phyloP scores from a whole-genome alignment of 179 eudicot species.

The Nepenthes alata region DNA sequence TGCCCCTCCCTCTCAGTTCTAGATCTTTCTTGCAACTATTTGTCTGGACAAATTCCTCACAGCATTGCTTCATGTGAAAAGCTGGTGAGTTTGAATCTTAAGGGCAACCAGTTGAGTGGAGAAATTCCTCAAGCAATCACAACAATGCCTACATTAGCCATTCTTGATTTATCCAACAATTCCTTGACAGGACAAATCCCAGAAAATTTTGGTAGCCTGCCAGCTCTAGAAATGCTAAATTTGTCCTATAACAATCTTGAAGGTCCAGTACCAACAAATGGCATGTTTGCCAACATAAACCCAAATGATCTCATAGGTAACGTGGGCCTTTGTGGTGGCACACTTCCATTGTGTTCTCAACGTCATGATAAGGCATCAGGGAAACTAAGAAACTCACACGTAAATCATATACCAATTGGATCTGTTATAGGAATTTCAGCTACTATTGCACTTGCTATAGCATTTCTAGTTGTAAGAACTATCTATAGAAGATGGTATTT shows the following conservation, averaged over 20 bases:
- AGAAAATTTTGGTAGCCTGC: conserved; percentile 49
- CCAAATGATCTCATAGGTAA: conserved; percentile 66
- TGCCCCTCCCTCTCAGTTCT: conserved; percentile 57
- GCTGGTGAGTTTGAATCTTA: conserved; percentile 51
- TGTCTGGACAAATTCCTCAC: conserved; percentile 50
- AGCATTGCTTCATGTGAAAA: conserved; percentile 67
- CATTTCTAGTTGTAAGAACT: conserved; percentile 25
- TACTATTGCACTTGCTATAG: conserved; percentile 26
- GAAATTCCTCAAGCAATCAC: conserved; percentile 57
- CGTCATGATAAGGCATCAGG: conserved; percentile 4
- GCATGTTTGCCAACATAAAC: conserved; percentile 50
- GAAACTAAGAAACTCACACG: conserved; percentile 16
- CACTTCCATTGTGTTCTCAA: conserved; percentile 54
- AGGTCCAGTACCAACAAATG: conserved; percentile 64
- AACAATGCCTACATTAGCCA: conserved; percentile 54
- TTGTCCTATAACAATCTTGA: conserved; percentile 67
- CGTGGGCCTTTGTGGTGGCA: conserved; percentile 60
- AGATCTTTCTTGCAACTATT: conserved; percentile 51
- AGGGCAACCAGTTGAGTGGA: conserved; percentile 43
- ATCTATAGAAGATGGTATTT: conserved; percentile 58
- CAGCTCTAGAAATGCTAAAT: conserved; percentile 62
- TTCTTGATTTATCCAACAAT: conserved; percentile 70
- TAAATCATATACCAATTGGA: conserved; percentile 36
- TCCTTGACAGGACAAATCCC: conserved; percentile 58
- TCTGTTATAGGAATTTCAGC: conserved; percentile 48